phyloP scores from a whole-genome alignment of 768 basidiomycete species.

The Leccinum boreale region DNA sequence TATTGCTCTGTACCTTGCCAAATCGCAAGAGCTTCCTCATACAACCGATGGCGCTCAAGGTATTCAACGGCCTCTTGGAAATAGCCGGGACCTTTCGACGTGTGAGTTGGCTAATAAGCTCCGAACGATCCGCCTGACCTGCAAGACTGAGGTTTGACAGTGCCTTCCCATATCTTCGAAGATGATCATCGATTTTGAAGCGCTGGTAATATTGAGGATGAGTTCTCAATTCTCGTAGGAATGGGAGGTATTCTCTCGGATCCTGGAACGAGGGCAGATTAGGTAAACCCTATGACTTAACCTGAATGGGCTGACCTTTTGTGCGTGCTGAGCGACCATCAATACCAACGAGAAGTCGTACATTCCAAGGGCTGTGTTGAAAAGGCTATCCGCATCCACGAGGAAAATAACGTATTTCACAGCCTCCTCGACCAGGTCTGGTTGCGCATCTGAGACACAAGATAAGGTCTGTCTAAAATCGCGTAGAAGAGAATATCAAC shows the following conservation, averaged over 20 bases:
- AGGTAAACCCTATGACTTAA: neutral
- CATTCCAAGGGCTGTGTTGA: slow-evolving; percentile 96
- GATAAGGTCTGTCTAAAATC: neutral
- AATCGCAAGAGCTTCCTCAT: slow-evolving; percentile 67
- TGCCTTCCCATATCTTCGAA: slow-evolving; percentile 73
- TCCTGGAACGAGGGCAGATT: slow-evolving; percentile 54
- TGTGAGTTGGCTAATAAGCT: slow-evolving; percentile 3
- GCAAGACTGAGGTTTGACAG: slow-evolving; percentile 70
- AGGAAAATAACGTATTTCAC: slow-evolving; percentile 99
- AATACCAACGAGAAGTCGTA: slow-evolving; percentile 96
- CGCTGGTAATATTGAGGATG: slow-evolving; percentile 75
- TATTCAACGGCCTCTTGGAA: slow-evolving; percentile 84
- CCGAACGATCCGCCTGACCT: slow-evolving; percentile 40
- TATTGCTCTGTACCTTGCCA: slow-evolving; percentile 69
- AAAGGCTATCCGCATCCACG: slow-evolving; percentile 86
- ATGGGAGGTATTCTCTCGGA: slow-evolving; percentile 95
- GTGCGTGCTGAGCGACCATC: slow-evolving; percentile 95
- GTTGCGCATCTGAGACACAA: slow-evolving; percentile 38
- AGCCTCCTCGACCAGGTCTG: slow-evolving; percentile 87
- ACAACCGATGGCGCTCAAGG: slow-evolving; percentile 73
- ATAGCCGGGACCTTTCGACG: slow-evolving; percentile 50
- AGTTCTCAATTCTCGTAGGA: slow-evolving; percentile 84
- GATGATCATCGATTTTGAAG: slow-evolving; percentile 91
- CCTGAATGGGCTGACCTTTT: slow-evolving; percentile 63
- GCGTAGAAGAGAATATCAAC: slow-evolving; percentile 38